These are phyloP conservation scores for Craterostigma plantagineum DNA, from an alignment of 257 asterid genomes.

Conservation along the genomic window DNA sequence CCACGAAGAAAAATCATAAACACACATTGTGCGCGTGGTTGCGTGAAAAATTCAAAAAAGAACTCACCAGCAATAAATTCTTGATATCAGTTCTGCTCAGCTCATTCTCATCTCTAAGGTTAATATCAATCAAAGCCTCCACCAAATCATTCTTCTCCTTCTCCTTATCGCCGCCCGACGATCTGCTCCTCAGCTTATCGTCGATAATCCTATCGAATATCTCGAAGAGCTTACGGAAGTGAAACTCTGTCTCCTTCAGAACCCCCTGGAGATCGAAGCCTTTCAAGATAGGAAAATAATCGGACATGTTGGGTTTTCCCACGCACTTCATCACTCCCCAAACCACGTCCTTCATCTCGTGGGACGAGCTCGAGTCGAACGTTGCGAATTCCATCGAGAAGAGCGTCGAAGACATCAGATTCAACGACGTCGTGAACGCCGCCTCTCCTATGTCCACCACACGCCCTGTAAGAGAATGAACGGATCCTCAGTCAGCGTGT, in stretches of 20 bases:
- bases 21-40: too few species aligned
- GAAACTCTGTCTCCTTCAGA: constrained; percentile 5
- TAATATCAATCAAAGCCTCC: constrained; percentile 15
- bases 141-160: constrained; percentile 15
- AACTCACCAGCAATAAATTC: constrained; percentile 15
- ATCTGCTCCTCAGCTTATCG: constrained; percentile 12
- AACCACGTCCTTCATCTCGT: constrained; percentile 35
- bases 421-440: constrained; percentile 30
- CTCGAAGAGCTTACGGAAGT: constrained; percentile 17
- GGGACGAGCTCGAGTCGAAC: constrained; percentile 23
- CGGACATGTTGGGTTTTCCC: constrained; percentile 27
- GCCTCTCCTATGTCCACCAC: constrained; percentile 21
- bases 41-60: background rate
- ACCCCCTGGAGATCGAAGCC: constrained; percentile 32
- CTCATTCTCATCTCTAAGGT: constrained; percentile 11
- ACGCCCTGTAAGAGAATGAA: too few species aligned
- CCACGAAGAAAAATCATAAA: too few species aligned
- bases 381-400: constrained; percentile 37
- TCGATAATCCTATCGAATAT: constrained; percentile 21
- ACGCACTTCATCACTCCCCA: constrained; percentile 18
- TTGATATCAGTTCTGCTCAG: constrained; percentile 12
- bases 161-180: constrained; percentile 4
- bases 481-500: too few species aligned
- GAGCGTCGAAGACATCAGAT: constrained; percentile 30
- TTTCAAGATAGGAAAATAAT: constrained; percentile 28